Evolutionary conservation across 441 rosid species (phyloP), one percentile per base, ranked within the genome.

Genomic region (Aquilaria agallochum): DNA sequence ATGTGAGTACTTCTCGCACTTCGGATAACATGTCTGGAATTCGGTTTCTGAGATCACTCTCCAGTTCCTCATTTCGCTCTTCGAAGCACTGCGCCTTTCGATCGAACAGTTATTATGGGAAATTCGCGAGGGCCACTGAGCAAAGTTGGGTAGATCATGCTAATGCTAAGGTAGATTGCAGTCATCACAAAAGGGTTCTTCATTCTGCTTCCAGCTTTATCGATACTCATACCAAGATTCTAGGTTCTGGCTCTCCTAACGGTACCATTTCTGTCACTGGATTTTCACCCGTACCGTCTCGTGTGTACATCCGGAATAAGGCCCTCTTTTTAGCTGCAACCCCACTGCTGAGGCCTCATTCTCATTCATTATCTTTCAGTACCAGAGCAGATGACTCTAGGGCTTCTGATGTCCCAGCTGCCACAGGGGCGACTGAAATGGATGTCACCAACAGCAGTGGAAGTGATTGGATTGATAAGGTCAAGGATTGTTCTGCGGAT

Each of bases 391-490:
- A 75, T 62, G 68, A 71, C 59, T 15, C 73, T 12, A 63, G 56
- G 20, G 65, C 60, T 1, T 5, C 60, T 46, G 76, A 71, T 33
- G 72, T 74, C 32, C 62, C 84, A 14, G 81, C 78, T 56, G 53
- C 76, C 53, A 60, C 87, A 44, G 73, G 77, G 63, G 67, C 72
- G 45, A 67, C 33, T 68, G 71, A 72, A 40, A 70, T 58, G 48
- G 72, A 61, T 58, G 72, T 55, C 32, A 68, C 77, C 55, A 60
- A 66, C 58, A 67, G 47, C 58, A 74, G 33, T 66, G 83, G 71
- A 48, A 57, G 49, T 71, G 92, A 81, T 40, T 83, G 83, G 91
- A 62, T 73, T 65, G 86, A 72, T 46, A 85, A 78, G 69, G 71
- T 83, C 45, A 83, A 76, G 66, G 88, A 81, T 53, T 61, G 65